A percentile compares a stretch with the other conserved stretches of the same genome.
Conservation (phyloP, 1,284 basidiomycete species). For the Pseudozyma sp. region DNA sequence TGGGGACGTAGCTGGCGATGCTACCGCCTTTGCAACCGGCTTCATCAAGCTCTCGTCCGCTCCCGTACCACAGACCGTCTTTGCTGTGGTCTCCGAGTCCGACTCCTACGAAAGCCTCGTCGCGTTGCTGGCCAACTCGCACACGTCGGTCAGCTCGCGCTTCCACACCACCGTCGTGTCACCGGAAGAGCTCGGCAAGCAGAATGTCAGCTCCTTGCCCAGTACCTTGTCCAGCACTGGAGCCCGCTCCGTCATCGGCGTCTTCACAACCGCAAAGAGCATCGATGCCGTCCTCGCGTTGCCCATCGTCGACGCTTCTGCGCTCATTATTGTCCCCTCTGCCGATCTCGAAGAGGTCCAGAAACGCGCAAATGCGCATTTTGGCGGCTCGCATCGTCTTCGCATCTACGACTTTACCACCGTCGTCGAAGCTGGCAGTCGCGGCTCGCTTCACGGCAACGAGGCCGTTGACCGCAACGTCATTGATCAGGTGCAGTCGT, state of each 20-base stretch:
- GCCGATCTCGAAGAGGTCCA: conserved; percentile 31
- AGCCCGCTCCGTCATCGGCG: conserved; percentile 32
- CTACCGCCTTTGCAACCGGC: conserved; percentile 51
- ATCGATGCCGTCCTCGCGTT: conserved; percentile 34
- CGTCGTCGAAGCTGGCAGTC: conserved; percentile 38
- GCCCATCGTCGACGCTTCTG: conserved; percentile 34
- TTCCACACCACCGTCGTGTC: conserved; percentile 47
- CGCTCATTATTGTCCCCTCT: conserved; percentile 46
- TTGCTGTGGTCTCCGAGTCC: conserved; percentile 41
- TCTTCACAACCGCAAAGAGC: conserved; percentile 47
- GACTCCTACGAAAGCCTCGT: conserved; percentile 45
- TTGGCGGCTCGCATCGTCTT: conserved; percentile 37
- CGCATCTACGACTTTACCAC: conserved; percentile 42
- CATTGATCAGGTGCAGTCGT: conserved; percentile 45
- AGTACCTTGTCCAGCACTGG: conserved; percentile 17
- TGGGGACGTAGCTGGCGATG: conserved; percentile 41
- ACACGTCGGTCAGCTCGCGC: conserved; percentile 34
- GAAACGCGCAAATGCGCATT: conserved; percentile 13
- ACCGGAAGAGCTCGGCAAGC: conserved; percentile 17
- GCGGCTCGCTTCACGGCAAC: conserved; percentile 12
- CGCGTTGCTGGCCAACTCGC: conserved; percentile 46
- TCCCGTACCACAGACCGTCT: conserved; percentile 26
- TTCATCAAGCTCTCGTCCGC: conserved; percentile 46
- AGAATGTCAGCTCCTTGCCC: conserved; percentile 24
- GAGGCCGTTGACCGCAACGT: conserved; percentile 22